Base-by-base conservation (phyloP, 2,329 filamentous ascomycete species). In the Colletotrichum euphorbiae region DNA sequence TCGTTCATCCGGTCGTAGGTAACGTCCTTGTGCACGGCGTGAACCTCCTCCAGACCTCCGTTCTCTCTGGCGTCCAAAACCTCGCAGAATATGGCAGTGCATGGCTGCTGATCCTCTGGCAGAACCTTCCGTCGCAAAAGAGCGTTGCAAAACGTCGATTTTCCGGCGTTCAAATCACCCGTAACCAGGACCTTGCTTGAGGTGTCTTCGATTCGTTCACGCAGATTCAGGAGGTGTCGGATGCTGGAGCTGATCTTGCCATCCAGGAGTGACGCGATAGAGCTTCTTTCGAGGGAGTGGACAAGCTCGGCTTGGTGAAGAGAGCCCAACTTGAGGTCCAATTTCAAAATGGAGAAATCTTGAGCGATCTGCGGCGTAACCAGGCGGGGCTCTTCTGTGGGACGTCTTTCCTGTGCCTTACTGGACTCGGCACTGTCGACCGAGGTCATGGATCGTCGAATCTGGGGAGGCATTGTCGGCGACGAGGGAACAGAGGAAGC, bases 81-180 rank as follows among this genome's bases (percentile, higher is more conserved):
- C 77, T 99, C 96, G 77, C 96, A 99, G 81, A 99, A 99, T 65
- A 99, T 97, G 79, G 93, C 96, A 2, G 96, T 99, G 80, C 96
- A 99, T 2, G 96, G 96, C 77, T 98, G 96, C 78, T 99, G 95
- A 74, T 99, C 96, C 80, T 98, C 96, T 0, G 96, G 96, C 4
- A 99, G 81, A 31, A 99, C 88, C 80, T 98, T 98, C 70, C 94
- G 89, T 69, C 96, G 91, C 45, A 99, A 81, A 2, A 99, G 83
- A n/a, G 96, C 96, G 79, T 99, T 99, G 82, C 96, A 99, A 75
- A 99, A 99, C 1, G 96, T 99, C 4, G 96, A 99, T 77, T 99
- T 99, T 76, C 96, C 96, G 8, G 96, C 95, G 76, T 99, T 99
- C 61, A 99, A 81, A 77, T 99, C 96, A 75, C 96, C 96, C 0